These are phyloP conservation scores for Cutaneotrichosporon sp. DNA, from an alignment of 1,284 basidiomycete genomes.

Conservation along the genomic window DNA sequence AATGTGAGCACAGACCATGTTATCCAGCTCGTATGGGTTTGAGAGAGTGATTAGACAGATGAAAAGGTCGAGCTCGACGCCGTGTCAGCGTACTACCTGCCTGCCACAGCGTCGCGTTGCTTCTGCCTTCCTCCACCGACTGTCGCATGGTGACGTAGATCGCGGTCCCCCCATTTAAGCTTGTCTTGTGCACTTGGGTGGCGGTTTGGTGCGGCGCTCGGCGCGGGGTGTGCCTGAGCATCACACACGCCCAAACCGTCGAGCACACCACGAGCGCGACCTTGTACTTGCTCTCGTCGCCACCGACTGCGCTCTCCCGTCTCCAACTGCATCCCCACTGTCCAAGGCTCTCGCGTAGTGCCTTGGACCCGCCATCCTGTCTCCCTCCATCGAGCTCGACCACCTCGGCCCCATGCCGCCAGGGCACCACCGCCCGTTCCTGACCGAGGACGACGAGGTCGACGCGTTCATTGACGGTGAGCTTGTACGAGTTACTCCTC, in stretches of 20 bases:
- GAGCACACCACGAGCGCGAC: too few relatives aligned
- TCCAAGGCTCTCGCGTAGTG: background rate
- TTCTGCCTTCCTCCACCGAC: too few relatives aligned
- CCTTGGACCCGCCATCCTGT: conserved; percentile 6
- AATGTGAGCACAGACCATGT: conserved; percentile 35
- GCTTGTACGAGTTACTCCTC: background rate
- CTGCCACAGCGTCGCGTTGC: too few relatives aligned
- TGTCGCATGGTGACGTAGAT: background rate
- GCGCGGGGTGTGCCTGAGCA: background rate
- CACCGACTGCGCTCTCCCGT: too few relatives aligned
- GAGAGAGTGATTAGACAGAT: background rate
- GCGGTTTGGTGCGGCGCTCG: too few relatives aligned
- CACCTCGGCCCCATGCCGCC: conserved; percentile 1
- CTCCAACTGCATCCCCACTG: background rate
- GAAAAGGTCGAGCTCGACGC: background rate
- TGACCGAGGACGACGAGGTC: conserved; percentile 8
- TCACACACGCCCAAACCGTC: too few relatives aligned
- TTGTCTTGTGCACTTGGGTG: too few relatives aligned
- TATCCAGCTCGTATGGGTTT: too few relatives aligned
- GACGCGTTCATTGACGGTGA: background rate
- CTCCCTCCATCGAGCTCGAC: conserved; percentile 8
- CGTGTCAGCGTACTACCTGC: too few relatives aligned
- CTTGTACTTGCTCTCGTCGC: too few relatives aligned
- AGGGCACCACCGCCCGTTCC: background rate
- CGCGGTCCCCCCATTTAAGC: background rate